Conservation (phyloP, 2,329 filamentous ascomycete species). For the Daldinia sp. region DNA sequence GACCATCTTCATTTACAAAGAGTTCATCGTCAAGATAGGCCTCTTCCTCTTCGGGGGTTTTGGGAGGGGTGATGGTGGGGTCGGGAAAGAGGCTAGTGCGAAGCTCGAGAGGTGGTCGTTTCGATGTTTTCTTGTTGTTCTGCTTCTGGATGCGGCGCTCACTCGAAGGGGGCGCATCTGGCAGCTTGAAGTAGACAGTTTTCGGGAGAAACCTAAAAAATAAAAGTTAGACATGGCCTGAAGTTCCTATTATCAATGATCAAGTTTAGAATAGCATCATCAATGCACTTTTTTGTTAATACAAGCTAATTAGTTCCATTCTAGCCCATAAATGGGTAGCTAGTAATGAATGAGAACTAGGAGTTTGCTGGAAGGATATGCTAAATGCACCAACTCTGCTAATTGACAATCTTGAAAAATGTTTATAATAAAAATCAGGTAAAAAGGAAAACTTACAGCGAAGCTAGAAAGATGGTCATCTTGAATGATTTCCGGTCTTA, state of each 20-base stretch:
- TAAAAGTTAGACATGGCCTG: conserved; percentile 30
- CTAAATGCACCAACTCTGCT: not conserved
- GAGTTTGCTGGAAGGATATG: not conserved
- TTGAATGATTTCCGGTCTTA: conserved; percentile 44
- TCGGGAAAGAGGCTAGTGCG: conserved; percentile 67
- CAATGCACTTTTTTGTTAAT: not conserved
- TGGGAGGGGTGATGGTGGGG: conserved; percentile 65
- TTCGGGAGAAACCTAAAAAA: conserved; percentile 87
- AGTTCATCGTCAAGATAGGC: conserved; percentile 56
- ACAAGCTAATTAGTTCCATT: too few species aligned
- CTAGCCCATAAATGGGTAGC: not conserved
- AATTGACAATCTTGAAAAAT: not conserved
- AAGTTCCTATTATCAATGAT: conserved; percentile 3
- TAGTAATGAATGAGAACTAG: not conserved
- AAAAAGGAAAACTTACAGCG: conserved; percentile 56
- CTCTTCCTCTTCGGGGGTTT: conserved; percentile 64
- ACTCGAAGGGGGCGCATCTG: conserved; percentile 61
- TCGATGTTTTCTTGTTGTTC: conserved; percentile 48
- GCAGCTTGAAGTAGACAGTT: conserved; percentile 86
- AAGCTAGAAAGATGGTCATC: conserved; percentile 66
- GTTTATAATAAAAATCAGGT: not conserved
- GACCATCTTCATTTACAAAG: conserved; percentile 69
- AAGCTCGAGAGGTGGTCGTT: conserved; percentile 50
- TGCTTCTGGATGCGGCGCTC: conserved; percentile 50
- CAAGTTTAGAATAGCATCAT: not conserved